Conservation (phyloP, 1,139 yeast species). For the Kurtzmaniella natalensis region DNA sequence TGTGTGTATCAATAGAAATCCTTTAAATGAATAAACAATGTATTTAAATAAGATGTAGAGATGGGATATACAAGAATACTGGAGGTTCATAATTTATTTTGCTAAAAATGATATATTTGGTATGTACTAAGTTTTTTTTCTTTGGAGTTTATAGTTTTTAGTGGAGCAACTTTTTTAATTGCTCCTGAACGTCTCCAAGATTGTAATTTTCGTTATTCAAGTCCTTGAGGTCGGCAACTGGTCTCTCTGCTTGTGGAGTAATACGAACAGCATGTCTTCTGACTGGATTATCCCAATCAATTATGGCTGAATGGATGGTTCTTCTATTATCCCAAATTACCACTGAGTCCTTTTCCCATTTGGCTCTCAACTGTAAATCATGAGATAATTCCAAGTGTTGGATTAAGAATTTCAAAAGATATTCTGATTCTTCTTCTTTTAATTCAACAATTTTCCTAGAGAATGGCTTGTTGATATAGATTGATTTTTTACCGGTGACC, state of each 20-base stretch:
- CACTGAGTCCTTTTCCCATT: conserved; percentile 55
- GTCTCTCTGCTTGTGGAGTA: conserved; percentile 47
- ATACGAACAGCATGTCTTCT: conserved; percentile 42
- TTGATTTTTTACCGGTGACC: conserved; percentile 47
- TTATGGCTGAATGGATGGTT: conserved; percentile 38
- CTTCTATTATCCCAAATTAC: conserved; percentile 50
- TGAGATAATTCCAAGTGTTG: conserved; percentile 42
- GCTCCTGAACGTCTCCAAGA: conserved; percentile 36
- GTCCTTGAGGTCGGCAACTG: conserved; percentile 33
- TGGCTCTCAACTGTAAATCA: conserved; percentile 54
- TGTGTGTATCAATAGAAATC: no score
- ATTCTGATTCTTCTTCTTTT: conserved; percentile 52
- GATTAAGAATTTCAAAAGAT: conserved; percentile 46
- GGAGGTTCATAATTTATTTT: no score
- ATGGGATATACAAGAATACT: no score
- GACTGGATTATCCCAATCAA: conserved; percentile 40
- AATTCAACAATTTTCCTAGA: conserved; percentile 53
- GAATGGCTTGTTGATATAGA: conserved; percentile 52
- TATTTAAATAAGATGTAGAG: no score
- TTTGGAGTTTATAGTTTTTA: background rate
- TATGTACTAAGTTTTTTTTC: background rate
- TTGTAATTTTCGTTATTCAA: conserved; percentile 31
- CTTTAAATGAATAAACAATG: no score
- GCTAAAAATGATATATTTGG: background rate
- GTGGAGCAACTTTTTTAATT: conserved; percentile 17